phyloP scores from a whole-genome alignment of 129 eudicot species.

The Oenanthe sinensis region DNA sequence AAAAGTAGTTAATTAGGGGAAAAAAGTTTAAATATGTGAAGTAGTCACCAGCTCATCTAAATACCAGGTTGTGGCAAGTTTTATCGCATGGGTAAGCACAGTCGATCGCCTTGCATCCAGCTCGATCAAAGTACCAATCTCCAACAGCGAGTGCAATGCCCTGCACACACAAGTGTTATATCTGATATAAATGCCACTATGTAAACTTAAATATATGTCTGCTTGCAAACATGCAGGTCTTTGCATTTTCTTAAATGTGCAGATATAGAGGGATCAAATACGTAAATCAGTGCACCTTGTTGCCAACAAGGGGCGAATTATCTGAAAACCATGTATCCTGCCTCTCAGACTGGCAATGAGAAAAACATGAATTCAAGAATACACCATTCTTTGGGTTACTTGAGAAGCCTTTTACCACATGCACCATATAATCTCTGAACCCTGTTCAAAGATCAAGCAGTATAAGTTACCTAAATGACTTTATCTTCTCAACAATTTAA shows the following conservation, averaged over 20 bases:
- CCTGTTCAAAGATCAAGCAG: background rate
- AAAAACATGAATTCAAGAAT: conserved; percentile 48
- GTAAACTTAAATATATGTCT: background rate
- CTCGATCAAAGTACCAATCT: conserved; percentile 54
- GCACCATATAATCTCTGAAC: conserved; percentile 2
- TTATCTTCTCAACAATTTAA: background rate
- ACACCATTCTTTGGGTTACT: conserved; percentile 19
- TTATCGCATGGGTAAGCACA: conserved; percentile 58
- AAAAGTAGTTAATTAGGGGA: background rate
- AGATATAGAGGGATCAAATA: background rate
- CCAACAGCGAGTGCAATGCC: conserved; percentile 51
- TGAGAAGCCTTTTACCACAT: background rate
- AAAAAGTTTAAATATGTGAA: too few relatives aligned
- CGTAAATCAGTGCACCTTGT: conserved; percentile 26
- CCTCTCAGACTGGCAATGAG: conserved; percentile 58
- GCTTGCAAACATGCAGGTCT: background rate
- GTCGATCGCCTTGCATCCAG: conserved; percentile 28
- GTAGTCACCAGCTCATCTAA: conserved; percentile 13
- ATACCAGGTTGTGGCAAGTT: conserved; percentile 57
- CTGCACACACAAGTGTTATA: conserved; percentile 24
- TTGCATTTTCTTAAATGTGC: background rate
- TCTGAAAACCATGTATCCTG: conserved; percentile 51
- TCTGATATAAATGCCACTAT: background rate
- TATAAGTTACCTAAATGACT: background rate
- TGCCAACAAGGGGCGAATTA: conserved; percentile 32